Evolutionary conservation across 148 eudicot genomes (phyloP).

Genomic region (Chenopodium suecicum): DNA sequence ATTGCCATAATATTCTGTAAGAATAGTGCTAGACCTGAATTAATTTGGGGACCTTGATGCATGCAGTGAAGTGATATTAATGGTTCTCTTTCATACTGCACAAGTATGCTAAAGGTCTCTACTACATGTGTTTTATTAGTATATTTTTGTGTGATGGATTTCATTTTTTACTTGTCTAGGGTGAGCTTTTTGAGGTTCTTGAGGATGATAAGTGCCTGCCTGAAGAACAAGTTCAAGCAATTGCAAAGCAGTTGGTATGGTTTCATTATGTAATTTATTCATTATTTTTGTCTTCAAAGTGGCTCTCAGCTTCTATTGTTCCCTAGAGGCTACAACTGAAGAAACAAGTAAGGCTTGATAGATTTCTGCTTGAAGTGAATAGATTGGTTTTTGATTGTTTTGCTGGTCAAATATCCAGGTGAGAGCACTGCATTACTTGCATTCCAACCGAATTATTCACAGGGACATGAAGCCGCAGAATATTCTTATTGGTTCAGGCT

Average conservation of each 20-base stretch:
- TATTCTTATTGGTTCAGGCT: conserved; percentile 93
- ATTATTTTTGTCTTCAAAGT: not conserved
- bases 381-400: not conserved
- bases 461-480: conserved; percentile 99
- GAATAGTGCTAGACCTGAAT: not conserved
- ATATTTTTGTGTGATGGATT: not conserved
- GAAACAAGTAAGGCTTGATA: not conserved
- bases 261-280: conserved; percentile 5
- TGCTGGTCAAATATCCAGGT: conserved; percentile 48
- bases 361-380: not conserved
- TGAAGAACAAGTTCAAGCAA: conserved; percentile 97
- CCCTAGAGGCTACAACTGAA: not conserved
- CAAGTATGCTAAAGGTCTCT: not conserved
- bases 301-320: not conserved
- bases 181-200: conserved; percentile 86
- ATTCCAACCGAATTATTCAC: conserved; percentile 93
- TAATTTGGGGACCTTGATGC: not conserved
- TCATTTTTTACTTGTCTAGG: conserved; percentile 40
- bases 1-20: not conserved
- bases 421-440: conserved; percentile 88
- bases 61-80: not conserved
- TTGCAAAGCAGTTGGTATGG: conserved; percentile 93
- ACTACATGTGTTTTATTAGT: not conserved
- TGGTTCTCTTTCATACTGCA: not conserved
- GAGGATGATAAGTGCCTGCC: conserved; percentile 97